Evolutionary conservation across 176 grass and related monocot genomes (phyloP).

Genomic region (Ananas comosus): DNA sequence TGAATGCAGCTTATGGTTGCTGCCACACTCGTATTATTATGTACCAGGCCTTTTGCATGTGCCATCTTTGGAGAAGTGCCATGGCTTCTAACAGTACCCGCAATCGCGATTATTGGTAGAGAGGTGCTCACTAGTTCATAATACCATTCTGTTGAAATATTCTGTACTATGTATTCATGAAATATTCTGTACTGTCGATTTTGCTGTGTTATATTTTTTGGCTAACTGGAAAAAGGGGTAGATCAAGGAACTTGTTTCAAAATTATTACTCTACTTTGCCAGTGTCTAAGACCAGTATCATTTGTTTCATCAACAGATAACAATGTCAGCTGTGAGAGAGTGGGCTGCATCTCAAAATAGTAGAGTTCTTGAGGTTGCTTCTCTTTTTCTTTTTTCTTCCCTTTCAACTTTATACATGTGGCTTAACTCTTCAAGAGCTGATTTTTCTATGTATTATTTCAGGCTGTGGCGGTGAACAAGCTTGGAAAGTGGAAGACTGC

Average conservation of each 20-base stretch:
- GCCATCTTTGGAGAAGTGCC: conserved; percentile 43
- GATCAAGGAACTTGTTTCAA: no score
- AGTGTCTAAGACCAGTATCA: no score
- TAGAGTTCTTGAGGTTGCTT: conserved; percentile 79
- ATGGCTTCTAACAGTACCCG: conserved; percentile 88
- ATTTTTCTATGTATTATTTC: neutral
- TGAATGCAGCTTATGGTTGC: conserved; percentile 90
- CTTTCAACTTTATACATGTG: neutral
- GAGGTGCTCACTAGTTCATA: conserved; percentile 50
- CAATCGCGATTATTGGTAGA: conserved; percentile 98
- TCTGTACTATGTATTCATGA: neutral
- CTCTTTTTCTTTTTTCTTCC: conserved; percentile 10
- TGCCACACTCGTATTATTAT: conserved; percentile 79
- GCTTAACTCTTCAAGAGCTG: neutral
- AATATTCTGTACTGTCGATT: neutral
- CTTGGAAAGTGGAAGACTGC: conserved; percentile 96
- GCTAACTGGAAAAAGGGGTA: no score
- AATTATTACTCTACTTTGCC: no score
- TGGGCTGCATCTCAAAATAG: conserved; percentile 95
- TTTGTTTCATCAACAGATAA: conserved; percentile 50
- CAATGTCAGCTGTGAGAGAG: conserved; percentile 97
- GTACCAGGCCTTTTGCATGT: conserved; percentile 73
- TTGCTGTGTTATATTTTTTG: no score
- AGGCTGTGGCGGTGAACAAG: conserved; percentile 94
- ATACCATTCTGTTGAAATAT: no score